phyloP scores from a whole-genome alignment of 2,329 filamentous ascomycete genomes.

The Trichoderma gracile region DNA sequence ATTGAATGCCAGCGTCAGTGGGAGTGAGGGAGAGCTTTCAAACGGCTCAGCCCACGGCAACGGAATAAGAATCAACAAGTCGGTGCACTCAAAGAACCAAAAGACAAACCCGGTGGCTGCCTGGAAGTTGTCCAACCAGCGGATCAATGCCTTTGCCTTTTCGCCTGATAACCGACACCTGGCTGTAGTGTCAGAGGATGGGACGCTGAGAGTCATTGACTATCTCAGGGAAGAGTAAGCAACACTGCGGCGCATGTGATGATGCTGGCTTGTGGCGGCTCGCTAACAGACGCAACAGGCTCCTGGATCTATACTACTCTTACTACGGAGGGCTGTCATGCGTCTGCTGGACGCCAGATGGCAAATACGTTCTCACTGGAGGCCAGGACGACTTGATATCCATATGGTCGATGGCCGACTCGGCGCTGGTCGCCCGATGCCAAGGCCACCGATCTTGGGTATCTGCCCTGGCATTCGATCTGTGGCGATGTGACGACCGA shows the following conservation, averaged over 20 bases:
- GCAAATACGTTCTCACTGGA: slow-evolving; percentile 91
- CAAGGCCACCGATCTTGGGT: slow-evolving; percentile 97
- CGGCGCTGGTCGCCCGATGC: slow-evolving; percentile 82
- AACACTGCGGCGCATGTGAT: neutral
- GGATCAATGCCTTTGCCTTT: slow-evolving; percentile 88
- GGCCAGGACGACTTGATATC: slow-evolving; percentile 95
- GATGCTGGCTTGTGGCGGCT: neutral
- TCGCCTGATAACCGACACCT: slow-evolving; percentile 86
- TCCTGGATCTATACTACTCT: slow-evolving; percentile 83
- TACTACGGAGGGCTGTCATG: slow-evolving; percentile 94
- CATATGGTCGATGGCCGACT: slow-evolving; percentile 89
- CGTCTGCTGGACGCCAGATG: slow-evolving; percentile 96
- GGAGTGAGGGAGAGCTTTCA: slow-evolving; percentile 44
- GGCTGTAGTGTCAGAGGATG: slow-evolving; percentile 89
- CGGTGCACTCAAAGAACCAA: slow-evolving; percentile 89
- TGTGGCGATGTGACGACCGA: slow-evolving; percentile 92
- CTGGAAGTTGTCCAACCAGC: slow-evolving; percentile 90
- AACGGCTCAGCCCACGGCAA: slow-evolving; percentile 41
- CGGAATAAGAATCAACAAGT: slow-evolving; percentile 77
- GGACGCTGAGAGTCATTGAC: slow-evolving; percentile 84
- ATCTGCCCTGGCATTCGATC: slow-evolving; percentile 88
- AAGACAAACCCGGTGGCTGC: slow-evolving; percentile 88
- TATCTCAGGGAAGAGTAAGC: slow-evolving; percentile 84
- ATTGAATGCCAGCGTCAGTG: slow-evolving; percentile 72
- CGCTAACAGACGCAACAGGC: slow-evolving; percentile 47